Percentiles rank a stretch among this genome's conserved stretches.
Evolutionary conservation across 2,329 filamentous ascomycete genomes (phyloP).

Genomic region (Penicillium sp.): DNA sequence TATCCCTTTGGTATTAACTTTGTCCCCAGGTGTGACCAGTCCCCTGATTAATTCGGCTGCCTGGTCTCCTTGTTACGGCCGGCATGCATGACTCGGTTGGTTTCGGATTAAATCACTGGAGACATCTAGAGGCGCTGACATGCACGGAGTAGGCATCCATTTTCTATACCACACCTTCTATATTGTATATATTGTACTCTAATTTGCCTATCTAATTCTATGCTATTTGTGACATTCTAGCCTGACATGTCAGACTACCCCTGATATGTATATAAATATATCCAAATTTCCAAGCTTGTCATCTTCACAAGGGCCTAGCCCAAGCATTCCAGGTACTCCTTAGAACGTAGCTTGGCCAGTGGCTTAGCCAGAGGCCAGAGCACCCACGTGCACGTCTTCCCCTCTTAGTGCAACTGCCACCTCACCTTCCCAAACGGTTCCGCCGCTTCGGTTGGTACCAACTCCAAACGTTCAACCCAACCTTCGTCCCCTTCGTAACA

Average conservation of each 20-base stretch:
- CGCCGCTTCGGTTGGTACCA: constrained; percentile 51
- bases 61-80: not conserved
- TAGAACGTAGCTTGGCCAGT: constrained; percentile 1
- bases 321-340: constrained; percentile 7
- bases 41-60: constrained; percentile 8
- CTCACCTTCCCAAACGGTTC: not conserved
- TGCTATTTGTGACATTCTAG: not conserved
- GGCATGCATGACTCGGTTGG: constrained; percentile 4
- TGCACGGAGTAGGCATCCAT: too few species aligned
- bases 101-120: not conserved
- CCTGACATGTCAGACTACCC: not conserved
- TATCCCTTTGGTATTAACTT: not conserved
- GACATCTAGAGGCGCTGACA: not conserved
- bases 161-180: not conserved
- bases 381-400: not conserved
- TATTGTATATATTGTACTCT: too few species aligned
- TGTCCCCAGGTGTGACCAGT: not conserved
- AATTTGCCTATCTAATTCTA: not conserved
- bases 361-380: constrained; percentile 3
- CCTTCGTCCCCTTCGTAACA: constrained; percentile 55
- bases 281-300: too few species aligned
- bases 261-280: not conserved
- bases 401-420: not conserved
- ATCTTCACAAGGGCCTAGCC: not conserved
- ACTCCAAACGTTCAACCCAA: constrained; percentile 64